These are phyloP conservation scores for Curvularia spicifera DNA, from an alignment of 2,329 filamentous ascomycete genomes.

Conservation along the genomic window DNA sequence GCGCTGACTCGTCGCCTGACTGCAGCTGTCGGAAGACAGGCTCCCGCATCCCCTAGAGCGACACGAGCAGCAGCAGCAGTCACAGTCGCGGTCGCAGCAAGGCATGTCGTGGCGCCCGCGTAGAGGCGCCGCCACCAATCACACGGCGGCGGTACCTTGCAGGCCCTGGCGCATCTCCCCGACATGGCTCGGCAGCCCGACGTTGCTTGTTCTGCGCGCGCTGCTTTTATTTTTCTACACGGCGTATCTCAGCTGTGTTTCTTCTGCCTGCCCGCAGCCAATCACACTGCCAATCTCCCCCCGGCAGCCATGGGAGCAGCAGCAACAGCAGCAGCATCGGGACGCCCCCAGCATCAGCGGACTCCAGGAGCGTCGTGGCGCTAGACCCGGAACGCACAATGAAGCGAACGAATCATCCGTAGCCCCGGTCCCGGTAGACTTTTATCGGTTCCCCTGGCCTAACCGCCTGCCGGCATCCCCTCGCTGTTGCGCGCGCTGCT, in stretches of 20 bases:
- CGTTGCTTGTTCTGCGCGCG: conserved; percentile 2
- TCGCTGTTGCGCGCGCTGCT: conserved; percentile 17
- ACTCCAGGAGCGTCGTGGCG: conserved; percentile 21
- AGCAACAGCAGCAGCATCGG: conserved; percentile 21
- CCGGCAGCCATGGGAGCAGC: conserved; percentile 16
- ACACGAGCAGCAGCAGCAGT: conserved; percentile 15
- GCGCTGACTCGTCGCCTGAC: neutral
- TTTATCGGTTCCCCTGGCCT: conserved; percentile 24
- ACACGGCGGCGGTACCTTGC: conserved; percentile 23
- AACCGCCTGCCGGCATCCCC: conserved; percentile 28
- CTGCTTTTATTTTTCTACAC: neutral
- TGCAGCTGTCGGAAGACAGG: neutral
- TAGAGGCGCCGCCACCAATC: conserved; percentile 23
- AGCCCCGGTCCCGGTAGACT: conserved; percentile 18
- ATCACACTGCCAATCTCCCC: neutral
- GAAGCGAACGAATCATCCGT: conserved; percentile 31
- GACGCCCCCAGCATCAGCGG: conserved; percentile 21
- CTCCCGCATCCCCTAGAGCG: conserved; percentile 13
- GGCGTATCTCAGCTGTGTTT: neutral
- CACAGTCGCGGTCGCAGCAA: conserved; percentile 20
- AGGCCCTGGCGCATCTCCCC: conserved; percentile 4
- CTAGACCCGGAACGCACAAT: conserved; percentile 24
- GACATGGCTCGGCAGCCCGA: conserved; percentile 15
- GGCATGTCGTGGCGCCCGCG: conserved; percentile 12
- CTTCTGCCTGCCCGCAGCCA: conserved; percentile 5